phyloP scores from a whole-genome alignment of 306 rosid species.

The Cicer bijugum region DNA sequence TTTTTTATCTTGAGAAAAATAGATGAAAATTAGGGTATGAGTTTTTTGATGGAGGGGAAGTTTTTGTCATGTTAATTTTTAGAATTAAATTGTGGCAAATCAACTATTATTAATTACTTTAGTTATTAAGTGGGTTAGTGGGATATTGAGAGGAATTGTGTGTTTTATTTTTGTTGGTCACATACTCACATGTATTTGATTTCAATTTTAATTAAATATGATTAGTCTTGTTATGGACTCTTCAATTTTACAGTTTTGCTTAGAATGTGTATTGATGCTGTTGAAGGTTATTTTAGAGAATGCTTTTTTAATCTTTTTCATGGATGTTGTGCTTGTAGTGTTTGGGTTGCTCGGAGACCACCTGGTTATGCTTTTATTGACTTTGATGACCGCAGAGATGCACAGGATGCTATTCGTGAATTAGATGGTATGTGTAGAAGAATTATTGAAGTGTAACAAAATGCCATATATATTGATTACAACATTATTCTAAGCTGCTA shows the following conservation, averaged over 20 bases:
- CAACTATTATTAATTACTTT: neutral
- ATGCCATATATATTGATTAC: constrained; percentile 23
- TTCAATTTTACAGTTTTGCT: neutral
- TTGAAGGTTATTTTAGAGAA: neutral
- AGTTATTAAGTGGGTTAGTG: neutral
- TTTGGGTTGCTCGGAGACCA: constrained; percentile 98
- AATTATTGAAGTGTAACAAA: constrained; percentile 11
- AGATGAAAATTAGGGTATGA: neutral
- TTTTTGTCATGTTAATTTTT: neutral
- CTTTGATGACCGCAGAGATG: constrained; percentile 91
- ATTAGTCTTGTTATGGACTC: neutral
- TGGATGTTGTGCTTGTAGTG: constrained; percentile 54
- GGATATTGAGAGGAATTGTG: neutral
- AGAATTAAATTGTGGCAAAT: neutral
- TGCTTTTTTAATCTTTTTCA: neutral
- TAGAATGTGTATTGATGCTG: neutral
- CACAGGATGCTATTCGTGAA: constrained; percentile 91
- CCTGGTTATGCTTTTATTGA: constrained; percentile 98
- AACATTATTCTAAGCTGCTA: constrained; percentile 44
- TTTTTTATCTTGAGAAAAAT: neutral
- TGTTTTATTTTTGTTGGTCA: neutral
- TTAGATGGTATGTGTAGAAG: constrained; percentile 72
- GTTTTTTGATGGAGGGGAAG: neutral
- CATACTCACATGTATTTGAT: neutral
- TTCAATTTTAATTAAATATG: neutral